Evolutionary conservation across 1,284 basidiomycete species (phyloP), one percentile per base, ranked within the genome.

Genomic region (Hypsizygus ulmarius): DNA sequence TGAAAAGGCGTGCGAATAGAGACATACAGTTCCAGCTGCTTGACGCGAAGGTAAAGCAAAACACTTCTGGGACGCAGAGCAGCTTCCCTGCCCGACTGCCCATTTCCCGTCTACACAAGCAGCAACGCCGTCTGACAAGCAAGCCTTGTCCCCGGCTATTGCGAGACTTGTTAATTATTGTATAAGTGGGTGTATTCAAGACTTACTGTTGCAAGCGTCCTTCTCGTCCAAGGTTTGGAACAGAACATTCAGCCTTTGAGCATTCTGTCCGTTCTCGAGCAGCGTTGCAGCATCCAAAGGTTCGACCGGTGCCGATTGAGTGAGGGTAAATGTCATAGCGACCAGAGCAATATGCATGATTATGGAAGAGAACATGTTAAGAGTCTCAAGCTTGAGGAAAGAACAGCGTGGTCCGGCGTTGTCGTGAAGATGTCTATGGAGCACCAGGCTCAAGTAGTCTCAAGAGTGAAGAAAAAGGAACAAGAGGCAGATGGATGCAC

Each of bases 191-290:
- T 1, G n/a, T 15, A 15, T 28, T 21, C 27, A 29, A 33, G 6
- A 62, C 73, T 43, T 42, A 79, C 78, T 58, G 30, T 62, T 62
- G 58, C 79, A 82, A 3, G 71, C 21, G 49, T 73, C 73, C 0
- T 64, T 64, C 1, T 51, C 51, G 1, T 67, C 72, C 12, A 78
- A 44, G 5, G 47, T 62, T 41, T 61, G 49, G 49, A 76, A 81
- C 39, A 71, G 59, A 2, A 65, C 58, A 51, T 82, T 82, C n/a
- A 78, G 65, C 18, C 63, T 57, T 55, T 81, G 78, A 0, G 79
- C 78, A 37, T 66, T 61, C 50, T 69, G 63, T 8, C 69, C 78
- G 53, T 79, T 81, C 42, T 67, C 57, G 5, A 70, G 60, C 19
- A 78, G 68, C 14, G 69, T 67, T 16, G 61, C 53, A 37, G 68